These are phyloP conservation scores for Chamaenerion angustifolium DNA, from an alignment of 345 rosid genomes.

Conservation along the genomic window DNA sequence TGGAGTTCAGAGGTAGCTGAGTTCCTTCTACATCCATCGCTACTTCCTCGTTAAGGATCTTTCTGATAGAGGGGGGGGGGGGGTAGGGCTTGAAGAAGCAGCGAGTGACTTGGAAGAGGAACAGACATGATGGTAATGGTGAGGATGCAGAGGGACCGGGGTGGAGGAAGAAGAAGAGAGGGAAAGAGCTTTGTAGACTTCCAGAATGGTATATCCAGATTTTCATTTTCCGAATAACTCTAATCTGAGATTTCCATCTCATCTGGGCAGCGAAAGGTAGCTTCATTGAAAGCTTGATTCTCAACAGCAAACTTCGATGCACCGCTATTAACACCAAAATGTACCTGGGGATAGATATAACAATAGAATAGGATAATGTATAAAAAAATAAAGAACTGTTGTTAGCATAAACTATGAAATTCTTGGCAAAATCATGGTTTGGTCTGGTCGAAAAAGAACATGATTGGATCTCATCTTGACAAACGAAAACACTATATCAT, in stretches of 20 bases:
- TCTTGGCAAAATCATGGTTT: too few species aligned
- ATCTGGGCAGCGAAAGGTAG: conserved; percentile 92
- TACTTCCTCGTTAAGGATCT: too few species aligned
- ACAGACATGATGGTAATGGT: background rate
- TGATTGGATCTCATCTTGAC: too few species aligned
- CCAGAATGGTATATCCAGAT: conserved; percentile 11
- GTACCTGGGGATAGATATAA: conserved; percentile 41
- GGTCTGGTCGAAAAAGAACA: too few species aligned
- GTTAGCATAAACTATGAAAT: too few species aligned
- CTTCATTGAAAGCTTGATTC: conserved; percentile 92
- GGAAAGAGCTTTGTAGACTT: conserved; percentile 63
- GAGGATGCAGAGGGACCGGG: background rate
- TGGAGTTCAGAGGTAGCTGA: conserved; percentile 16
- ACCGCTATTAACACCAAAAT: conserved; percentile 93
- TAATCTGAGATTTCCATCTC: conserved; percentile 99
- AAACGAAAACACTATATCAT: too few species aligned
- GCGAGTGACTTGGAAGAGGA: conserved; percentile 19
- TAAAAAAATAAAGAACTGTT: background rate
- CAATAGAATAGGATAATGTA: background rate
- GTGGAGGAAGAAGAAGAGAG: conserved; percentile 10
- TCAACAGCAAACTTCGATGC: conserved; percentile 84
- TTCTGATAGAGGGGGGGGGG: conserved; percentile 56
- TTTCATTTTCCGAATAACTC: conserved; percentile 4
- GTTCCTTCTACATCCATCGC: conserved; percentile 10
- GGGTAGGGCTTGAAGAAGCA: conserved; percentile 28